A percentile compares a stretch with the other conserved stretches of the same genome.
Evolutionary conservation across 768 basidiomycete genomes (phyloP).

Genomic region (Daedaleopsis sinensis): DNA sequence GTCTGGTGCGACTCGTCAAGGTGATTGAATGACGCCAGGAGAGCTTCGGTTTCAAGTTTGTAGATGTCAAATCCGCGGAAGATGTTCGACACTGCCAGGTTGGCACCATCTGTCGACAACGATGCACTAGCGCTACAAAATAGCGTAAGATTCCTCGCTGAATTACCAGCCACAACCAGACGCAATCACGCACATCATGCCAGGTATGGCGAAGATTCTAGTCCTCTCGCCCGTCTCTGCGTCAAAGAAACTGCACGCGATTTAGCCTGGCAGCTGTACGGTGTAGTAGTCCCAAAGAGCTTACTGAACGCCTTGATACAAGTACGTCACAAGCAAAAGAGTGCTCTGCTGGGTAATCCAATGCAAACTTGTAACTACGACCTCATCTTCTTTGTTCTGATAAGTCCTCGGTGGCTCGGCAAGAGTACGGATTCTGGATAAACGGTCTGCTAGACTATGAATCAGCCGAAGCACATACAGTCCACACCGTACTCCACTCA

Average conservation of each 20-base stretch:
- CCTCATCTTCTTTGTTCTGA: too few species aligned
- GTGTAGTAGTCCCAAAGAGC: too few species aligned
- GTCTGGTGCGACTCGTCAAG: not conserved
- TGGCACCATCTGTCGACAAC: not conserved
- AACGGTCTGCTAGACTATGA: too few species aligned
- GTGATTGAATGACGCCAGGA: not conserved
- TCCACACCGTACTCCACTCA: too few species aligned
- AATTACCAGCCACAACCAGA: too few species aligned
- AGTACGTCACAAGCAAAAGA: too few species aligned
- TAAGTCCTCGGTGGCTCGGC: too few species aligned
- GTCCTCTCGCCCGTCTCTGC: not conserved
- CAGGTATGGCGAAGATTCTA: not conserved
- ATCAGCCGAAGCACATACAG: too few species aligned
- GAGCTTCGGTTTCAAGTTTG: not conserved
- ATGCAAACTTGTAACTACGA: too few species aligned
- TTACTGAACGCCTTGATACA: constrained; percentile 2
- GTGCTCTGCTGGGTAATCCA: too few species aligned
- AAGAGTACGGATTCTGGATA: too few species aligned
- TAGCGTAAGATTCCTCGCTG: too few species aligned
- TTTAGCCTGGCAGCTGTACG: not conserved
- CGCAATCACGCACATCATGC: not conserved
- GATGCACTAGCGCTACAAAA: not conserved
- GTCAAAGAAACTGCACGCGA: not conserved
- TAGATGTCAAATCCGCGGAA: not conserved
- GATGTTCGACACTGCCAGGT: not conserved